Conservation (phyloP, 2,329 filamentous ascomycete species). For the Bipolaris bicolor region DNA sequence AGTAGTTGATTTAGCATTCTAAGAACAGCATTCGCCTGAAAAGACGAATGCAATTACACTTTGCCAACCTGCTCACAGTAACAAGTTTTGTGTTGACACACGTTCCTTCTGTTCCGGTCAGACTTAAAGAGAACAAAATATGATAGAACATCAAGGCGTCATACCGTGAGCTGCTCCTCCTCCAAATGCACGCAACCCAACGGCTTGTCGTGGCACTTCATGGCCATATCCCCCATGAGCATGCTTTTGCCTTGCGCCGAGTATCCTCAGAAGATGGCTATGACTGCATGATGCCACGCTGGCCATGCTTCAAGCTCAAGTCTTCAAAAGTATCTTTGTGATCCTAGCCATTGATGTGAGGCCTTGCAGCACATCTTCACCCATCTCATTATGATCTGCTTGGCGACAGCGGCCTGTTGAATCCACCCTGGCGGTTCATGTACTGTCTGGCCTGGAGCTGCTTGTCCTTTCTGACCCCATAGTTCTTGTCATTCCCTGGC, state of each 20-base stretch:
- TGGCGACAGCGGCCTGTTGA: conserved; percentile 75
- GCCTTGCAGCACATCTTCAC: neutral
- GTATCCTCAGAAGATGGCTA: neutral
- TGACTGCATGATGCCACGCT: neutral
- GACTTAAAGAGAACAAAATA: neutral
- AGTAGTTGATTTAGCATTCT: neutral
- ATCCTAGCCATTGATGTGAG: neutral
- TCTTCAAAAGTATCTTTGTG: neutral
- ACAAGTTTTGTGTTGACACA: neutral
- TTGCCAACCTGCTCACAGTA: neutral
- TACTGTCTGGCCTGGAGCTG: conserved; percentile 96
- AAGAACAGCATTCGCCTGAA: neutral
- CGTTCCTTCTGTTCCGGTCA: conserved; percentile 14
- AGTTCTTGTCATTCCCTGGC: conserved; percentile 78
- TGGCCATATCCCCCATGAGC: neutral
- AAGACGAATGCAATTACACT: neutral
- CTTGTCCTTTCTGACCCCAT: conserved; percentile 87
- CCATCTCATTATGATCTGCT: conserved; percentile 20
- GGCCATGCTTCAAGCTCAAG: neutral
- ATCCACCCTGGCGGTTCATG: conserved; percentile 85
- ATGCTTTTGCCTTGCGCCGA: no score
- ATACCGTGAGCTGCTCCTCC: conserved; percentile 11
- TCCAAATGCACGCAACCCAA: neutral
- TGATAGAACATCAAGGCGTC: neutral
- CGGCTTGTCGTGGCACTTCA: neutral